phyloP scores from a whole-genome alignment of 495 filamentous ascomycete genomes.

The Neurospora hispaniola region DNA sequence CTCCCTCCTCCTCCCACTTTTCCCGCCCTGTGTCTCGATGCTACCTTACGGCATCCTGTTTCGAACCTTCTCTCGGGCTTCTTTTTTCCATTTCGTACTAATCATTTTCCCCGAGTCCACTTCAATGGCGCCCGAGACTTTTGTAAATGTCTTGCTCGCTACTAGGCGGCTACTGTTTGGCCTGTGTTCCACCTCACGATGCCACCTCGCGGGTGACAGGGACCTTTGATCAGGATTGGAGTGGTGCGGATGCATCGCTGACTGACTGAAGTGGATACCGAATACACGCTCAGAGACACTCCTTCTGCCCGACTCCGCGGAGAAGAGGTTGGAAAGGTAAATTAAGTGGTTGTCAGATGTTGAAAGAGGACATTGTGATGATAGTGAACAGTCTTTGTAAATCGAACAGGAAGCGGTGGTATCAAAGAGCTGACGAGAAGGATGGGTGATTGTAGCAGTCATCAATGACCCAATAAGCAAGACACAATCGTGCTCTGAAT shows the following conservation, averaged over 20 bases:
- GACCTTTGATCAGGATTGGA: neutral
- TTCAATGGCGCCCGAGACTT: neutral
- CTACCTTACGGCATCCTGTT: neutral
- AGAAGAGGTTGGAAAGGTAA: neutral
- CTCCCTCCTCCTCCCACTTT: neutral
- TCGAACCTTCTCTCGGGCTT: neutral
- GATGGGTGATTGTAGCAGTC: neutral
- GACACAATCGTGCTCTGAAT: neutral
- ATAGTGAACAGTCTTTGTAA: neutral
- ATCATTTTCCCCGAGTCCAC: neutral
- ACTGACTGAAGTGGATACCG: neutral
- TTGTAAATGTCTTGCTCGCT: neutral
- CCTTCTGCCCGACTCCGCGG: neutral
- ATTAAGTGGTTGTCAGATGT: neutral
- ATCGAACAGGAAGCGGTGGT: neutral
- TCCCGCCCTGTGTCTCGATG: neutral
- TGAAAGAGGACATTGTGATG: neutral
- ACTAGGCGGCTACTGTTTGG: neutral
- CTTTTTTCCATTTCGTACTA: neutral
- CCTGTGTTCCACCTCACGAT: neutral
- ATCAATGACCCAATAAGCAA: neutral
- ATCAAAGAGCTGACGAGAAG: neutral
- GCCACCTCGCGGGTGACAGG: neutral
- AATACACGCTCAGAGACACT: neutral
- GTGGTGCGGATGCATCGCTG: neutral